These are phyloP conservation scores for Omphalea diandra DNA, from an alignment of 441 rosid genomes.

Conservation along the genomic window DNA sequence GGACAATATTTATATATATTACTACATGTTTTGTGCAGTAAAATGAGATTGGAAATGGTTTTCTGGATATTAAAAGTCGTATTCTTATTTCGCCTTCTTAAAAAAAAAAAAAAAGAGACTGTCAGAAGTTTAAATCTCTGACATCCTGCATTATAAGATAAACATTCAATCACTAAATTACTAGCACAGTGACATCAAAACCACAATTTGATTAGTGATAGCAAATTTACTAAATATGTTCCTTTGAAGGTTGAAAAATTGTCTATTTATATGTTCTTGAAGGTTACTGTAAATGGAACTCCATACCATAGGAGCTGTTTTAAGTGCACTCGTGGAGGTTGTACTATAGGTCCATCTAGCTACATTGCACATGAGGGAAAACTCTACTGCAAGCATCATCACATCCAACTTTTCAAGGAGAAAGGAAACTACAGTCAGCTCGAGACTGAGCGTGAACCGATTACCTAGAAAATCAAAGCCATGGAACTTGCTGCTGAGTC, in stretches of 20 bases:
- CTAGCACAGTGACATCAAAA: too few relatives aligned
- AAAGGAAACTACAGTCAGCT: slow-evolving; percentile 68
- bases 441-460: slow-evolving; percentile 36
- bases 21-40: neutral
- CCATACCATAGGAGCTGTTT: slow-evolving; percentile 57
- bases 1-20: neutral
- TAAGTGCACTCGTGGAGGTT: slow-evolving; percentile 60
- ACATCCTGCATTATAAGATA: too few relatives aligned
- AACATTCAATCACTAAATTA: too few relatives aligned
- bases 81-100: too few relatives aligned
- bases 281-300: slow-evolving; percentile 59
- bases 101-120: too few relatives aligned
- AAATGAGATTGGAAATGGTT: too few relatives aligned
- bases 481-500: slow-evolving; percentile 43
- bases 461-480: slow-evolving; percentile 16
- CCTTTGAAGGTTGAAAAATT: too few relatives aligned
- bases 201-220: neutral
- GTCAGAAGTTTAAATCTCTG: too few relatives aligned
- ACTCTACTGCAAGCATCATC: slow-evolving; percentile 70
- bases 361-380: slow-evolving; percentile 57
- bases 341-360: slow-evolving; percentile 60
- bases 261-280: neutral
- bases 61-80: too few relatives aligned
- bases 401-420: slow-evolving; percentile 58
- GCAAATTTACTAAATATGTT: neutral